Evolutionary conservation across 75 land plant species (phyloP).

Genomic region (Pinus tabuliformis): DNA sequence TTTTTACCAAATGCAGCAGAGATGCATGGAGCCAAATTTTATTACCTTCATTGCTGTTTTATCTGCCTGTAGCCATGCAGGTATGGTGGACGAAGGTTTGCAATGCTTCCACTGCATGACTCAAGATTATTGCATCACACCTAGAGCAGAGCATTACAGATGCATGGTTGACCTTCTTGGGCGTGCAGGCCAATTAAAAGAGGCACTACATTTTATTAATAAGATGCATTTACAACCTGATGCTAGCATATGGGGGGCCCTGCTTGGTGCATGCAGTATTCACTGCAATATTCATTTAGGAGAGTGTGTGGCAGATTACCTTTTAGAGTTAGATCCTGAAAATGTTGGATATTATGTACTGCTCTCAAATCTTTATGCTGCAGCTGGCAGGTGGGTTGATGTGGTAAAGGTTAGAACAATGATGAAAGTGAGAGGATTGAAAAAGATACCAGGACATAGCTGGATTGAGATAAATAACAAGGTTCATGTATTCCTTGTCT

Average conservation of each 20-base stretch:
- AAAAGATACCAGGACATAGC: not conserved
- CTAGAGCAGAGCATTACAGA: conserved; percentile 33
- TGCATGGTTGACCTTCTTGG: conserved; percentile 54
- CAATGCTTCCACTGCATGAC: conserved; percentile 30
- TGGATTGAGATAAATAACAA: not conserved
- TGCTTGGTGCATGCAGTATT: conserved; percentile 40
- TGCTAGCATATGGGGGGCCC: conserved; percentile 29
- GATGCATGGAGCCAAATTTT: conserved; percentile 20
- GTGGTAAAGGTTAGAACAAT: not conserved
- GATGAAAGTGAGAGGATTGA: not conserved
- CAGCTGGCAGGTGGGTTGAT: not conserved
- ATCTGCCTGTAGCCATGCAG: conserved; percentile 33
- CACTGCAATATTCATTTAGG: conserved; percentile 24
- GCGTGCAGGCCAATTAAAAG: conserved; percentile 23
- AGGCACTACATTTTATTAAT: conserved; percentile 30
- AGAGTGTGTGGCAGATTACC: conserved; percentile 7
- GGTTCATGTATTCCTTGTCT: not conserved
- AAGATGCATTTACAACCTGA: conserved; percentile 43
- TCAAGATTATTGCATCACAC: conserved; percentile 18
- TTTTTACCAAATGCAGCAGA: conserved; percentile 18
- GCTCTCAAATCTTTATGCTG: conserved; percentile 33
- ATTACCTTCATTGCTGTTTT: conserved; percentile 32
- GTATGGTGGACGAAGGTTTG: conserved; percentile 22
- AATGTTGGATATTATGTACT: conserved; percentile 17
- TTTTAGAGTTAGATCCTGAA: conserved; percentile 24